A percentile compares a stretch with the other conserved stretches of the same genome.
Conservation (phyloP, 2,329 filamentous ascomycete genomes). For the Xylaria sp. region DNA sequence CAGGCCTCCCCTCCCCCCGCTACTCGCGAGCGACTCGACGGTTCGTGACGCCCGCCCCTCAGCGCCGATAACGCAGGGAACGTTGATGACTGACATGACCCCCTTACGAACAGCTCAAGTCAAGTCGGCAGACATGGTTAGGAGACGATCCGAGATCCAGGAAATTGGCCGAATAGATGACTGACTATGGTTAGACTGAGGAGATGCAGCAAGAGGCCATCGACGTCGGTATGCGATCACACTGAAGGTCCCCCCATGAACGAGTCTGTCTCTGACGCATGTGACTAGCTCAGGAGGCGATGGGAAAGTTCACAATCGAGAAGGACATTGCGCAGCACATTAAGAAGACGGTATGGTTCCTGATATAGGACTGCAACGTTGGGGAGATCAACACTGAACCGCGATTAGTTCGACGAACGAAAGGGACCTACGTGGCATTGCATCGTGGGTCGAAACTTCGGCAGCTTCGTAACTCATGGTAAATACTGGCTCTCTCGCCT, state of each 20-base stretch:
- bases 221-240: constrained; percentile 72
- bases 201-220: constrained; percentile 96
- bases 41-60: constrained; percentile 22
- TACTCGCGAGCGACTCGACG: constrained; percentile 32
- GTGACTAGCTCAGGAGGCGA: constrained; percentile 53
- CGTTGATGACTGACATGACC: constrained; percentile 17
- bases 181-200: constrained; percentile 62
- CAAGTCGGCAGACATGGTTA: constrained; percentile 98
- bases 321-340: constrained; percentile 44
- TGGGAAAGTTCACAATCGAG: constrained; percentile 58
- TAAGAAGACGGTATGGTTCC: constrained; percentile 31
- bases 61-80: not conserved
- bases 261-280: constrained; percentile 18
- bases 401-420: constrained; percentile 78
- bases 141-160: constrained; percentile 19
- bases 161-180: constrained; percentile 8
- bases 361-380: not conserved
- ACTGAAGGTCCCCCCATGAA: not conserved
- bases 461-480: constrained; percentile 98
- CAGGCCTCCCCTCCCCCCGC: constrained; percentile 28
- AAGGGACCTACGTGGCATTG: constrained; percentile 99
- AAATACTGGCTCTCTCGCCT: constrained; percentile 31
- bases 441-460: constrained; percentile 97
- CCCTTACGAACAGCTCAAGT: constrained; percentile 65
- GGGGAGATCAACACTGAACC: constrained; percentile 1